Evolutionary conservation across 192 early-diverging fungal species (phyloP).

Genomic region (Podila verticillata): DNA sequence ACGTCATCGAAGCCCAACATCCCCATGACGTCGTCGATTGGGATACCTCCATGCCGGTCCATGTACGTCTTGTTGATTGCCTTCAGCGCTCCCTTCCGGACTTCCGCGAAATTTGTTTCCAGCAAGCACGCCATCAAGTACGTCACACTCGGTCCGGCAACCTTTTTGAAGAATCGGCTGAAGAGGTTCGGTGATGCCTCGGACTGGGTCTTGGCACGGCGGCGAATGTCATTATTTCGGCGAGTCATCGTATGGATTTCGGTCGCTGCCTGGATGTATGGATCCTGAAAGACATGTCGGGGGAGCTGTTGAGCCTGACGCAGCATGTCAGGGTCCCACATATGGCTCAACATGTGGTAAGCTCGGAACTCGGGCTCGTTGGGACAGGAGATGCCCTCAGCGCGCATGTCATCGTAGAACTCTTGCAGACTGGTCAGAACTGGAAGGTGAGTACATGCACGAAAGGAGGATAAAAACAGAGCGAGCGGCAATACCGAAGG

Average conservation of each 20-base stretch:
- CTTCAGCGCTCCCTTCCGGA: constrained; percentile 78
- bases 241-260: constrained; percentile 70
- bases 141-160: constrained; percentile 66
- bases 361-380: constrained; percentile 94
- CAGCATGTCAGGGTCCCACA: constrained; percentile 77
- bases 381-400: constrained; percentile 58
- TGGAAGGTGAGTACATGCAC: constrained; percentile 23
- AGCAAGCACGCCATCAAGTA: constrained; percentile 82
- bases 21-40: constrained; percentile 23
- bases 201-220: constrained; percentile 59
- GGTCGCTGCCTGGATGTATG: constrained; percentile 75
- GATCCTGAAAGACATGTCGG: constrained; percentile 61
- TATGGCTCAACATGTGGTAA: constrained; percentile 83
- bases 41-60: constrained; percentile 21
- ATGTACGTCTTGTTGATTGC: constrained; percentile 77
- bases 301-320: constrained; percentile 71
- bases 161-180: constrained; percentile 76
- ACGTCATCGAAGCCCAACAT: constrained; percentile 50
- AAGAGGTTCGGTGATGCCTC: constrained; percentile 72
- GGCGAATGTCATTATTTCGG: constrained; percentile 56
- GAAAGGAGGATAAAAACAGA: neutral
- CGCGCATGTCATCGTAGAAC: constrained; percentile 83
- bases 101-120: constrained; percentile 76
- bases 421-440: constrained; percentile 86
- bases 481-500: too few relatives aligned